These are phyloP conservation scores for Colletotrichum trifolii DNA, from an alignment of 2,329 filamentous ascomycete species.

Conservation along the genomic window DNA sequence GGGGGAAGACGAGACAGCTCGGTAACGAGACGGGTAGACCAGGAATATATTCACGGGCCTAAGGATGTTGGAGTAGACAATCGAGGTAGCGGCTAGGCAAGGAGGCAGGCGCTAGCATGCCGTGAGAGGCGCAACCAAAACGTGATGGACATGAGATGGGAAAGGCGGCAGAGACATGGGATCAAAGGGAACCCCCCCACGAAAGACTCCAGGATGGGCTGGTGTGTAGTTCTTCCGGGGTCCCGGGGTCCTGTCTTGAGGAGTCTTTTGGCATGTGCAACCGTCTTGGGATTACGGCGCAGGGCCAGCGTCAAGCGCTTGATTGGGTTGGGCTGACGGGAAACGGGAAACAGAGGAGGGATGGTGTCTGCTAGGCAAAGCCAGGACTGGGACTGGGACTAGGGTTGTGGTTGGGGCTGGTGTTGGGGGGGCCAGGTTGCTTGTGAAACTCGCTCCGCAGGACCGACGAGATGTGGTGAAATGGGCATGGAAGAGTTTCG, in stretches of 20 bases:
- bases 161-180: slow-evolving; percentile 30
- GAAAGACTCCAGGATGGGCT: slow-evolving; percentile 27
- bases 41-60: slow-evolving; percentile 36
- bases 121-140: slow-evolving; percentile 13
- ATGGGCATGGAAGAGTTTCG: slow-evolving; percentile 40
- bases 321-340: slow-evolving; percentile 32
- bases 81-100: slow-evolving; percentile 7
- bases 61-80: slow-evolving; percentile 28
- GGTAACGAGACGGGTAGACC: slow-evolving; percentile 7
- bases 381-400: background rate
- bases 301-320: slow-evolving; percentile 26
- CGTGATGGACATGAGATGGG: slow-evolving; percentile 22
- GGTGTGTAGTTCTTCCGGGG: slow-evolving; percentile 17
- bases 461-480: slow-evolving; percentile 43
- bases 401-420: slow-evolving; percentile 25
- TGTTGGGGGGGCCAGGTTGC: slow-evolving; percentile 3
- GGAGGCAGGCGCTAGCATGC: slow-evolving; percentile 16
- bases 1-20: background rate
- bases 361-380: background rate
- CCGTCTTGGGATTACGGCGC: slow-evolving; percentile 9
- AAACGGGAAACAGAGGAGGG: slow-evolving; percentile 15
- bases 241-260: slow-evolving; percentile 23
- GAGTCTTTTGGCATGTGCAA: slow-evolving; percentile 33
- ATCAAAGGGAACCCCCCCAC: slow-evolving; percentile 37
- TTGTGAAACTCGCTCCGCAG: slow-evolving; percentile 45